A percentile compares a stretch with the other conserved stretches of the same genome.
phyloP scores from a whole-genome alignment of 148 eudicot genomes.

The Vaccinium vitisidaea region DNA sequence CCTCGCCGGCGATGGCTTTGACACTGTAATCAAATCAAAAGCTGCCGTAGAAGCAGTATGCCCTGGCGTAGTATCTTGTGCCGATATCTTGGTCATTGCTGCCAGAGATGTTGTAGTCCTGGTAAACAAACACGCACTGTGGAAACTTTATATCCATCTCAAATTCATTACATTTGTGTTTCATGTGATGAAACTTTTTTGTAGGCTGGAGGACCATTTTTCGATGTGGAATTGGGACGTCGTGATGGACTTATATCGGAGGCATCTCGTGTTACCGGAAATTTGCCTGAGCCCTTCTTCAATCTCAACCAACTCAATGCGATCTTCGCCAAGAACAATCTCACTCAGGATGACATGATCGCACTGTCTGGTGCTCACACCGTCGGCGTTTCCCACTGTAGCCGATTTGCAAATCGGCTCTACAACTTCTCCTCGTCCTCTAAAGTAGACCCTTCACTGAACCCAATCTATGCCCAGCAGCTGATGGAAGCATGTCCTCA shows the following conservation, averaged over 20 bases:
- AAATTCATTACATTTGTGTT: neutral
- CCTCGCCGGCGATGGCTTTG: constrained; percentile 82
- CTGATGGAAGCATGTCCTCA: constrained; percentile 44
- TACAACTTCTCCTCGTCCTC: constrained; percentile 50
- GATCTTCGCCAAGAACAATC: constrained; percentile 42
- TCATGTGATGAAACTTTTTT: neutral
- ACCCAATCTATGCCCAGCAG: constrained; percentile 51
- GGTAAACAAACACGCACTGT: constrained; percentile 40
- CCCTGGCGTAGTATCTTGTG: constrained; percentile 84
- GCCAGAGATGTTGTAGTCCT: constrained; percentile 60
- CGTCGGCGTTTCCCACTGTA: constrained; percentile 61
- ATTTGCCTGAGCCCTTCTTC: constrained; percentile 47
- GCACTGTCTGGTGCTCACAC: constrained; percentile 68
- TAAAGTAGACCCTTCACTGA: constrained; percentile 51
- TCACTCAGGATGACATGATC: constrained; percentile 48
- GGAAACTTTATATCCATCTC: too few relatives aligned
- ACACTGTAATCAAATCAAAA: constrained; percentile 68
- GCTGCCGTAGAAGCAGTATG: constrained; percentile 70
- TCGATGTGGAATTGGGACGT: constrained; percentile 60
- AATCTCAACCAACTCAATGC: constrained; percentile 38
- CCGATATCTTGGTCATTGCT: constrained; percentile 76
- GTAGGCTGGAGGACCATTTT: constrained; percentile 65
- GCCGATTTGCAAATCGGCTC: constrained; percentile 43
- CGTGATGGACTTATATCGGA: constrained; percentile 59
- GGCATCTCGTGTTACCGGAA: constrained; percentile 52